Percentiles rank a stretch among this genome's conserved stretches.
These are phyloP conservation scores for Phytophthora brassicae DNA, from an alignment of 352 stramenopile genomes.

Conservation along the genomic window DNA sequence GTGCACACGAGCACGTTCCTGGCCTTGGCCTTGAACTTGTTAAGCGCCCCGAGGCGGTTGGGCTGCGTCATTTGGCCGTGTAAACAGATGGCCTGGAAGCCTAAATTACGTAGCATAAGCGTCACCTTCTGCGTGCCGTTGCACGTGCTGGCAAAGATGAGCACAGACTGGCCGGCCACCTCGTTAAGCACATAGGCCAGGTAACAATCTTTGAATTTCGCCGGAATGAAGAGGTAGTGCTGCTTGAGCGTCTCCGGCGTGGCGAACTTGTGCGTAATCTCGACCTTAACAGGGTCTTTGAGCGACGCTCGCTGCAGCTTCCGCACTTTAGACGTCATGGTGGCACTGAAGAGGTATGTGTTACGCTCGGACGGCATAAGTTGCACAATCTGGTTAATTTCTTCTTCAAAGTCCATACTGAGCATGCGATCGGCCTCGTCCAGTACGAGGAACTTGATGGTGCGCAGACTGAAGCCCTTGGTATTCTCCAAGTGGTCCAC, in stretches of 20 bases:
- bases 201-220: slow-evolving; percentile 99
- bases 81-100: slow-evolving; percentile 97
- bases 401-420: slow-evolving; percentile 98
- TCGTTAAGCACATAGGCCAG: slow-evolving; percentile 98
- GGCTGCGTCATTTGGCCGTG: slow-evolving; percentile 99
- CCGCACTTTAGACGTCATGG: slow-evolving; percentile 98
- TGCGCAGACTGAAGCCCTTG: slow-evolving; percentile 93
- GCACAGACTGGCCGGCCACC: slow-evolving; percentile 95
- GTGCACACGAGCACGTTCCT: slow-evolving; percentile 90
- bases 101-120: slow-evolving; percentile 97
- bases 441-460: slow-evolving; percentile 91
- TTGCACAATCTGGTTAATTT: slow-evolving; percentile 98
- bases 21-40: slow-evolving; percentile 96
- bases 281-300: slow-evolving; percentile 95
- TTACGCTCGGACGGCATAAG: slow-evolving; percentile 92
- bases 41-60: slow-evolving; percentile 96
- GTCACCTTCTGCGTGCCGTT: slow-evolving; percentile 96
- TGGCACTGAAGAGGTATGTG: slow-evolving; percentile 99
- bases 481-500: slow-evolving; percentile 97
- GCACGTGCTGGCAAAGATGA: slow-evolving; percentile 99
- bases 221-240: slow-evolving; percentile 99
- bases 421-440: slow-evolving; percentile 97
- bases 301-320: slow-evolving; percentile 98
- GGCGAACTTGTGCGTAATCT: slow-evolving; percentile 98
- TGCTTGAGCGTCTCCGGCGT: slow-evolving; percentile 98